Evolutionary conservation across 306 rosid genomes (phyloP), one percentile per base, ranked within the genome.

Genomic region (Echinosophora koreensis): DNA sequence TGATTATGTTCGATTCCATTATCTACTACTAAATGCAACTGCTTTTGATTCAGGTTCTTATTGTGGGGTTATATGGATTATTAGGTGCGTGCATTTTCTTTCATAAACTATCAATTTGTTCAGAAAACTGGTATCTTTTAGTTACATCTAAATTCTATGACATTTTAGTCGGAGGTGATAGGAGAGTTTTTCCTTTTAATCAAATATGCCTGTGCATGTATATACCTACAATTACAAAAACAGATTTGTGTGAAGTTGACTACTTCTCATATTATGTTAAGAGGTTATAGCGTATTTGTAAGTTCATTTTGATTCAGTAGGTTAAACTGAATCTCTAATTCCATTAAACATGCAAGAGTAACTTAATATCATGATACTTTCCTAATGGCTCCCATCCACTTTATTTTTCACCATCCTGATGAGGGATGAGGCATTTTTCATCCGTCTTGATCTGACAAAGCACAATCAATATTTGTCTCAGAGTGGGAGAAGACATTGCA

Each of bases 401-500:
- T 69, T 59, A 38, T 27, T 69, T 18, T 46, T 47, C 44, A 51
- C 46, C 83, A 77, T 61, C 54, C 35, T 35, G 37, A n/a, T 67
- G n/a, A 41, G 60, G 50, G 41, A 41, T 56, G 62, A 61, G 7
- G 22, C 12, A n/a, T 73, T 10, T 51, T 74, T 74, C 41, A 11
- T 38, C 39, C 78, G 44, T 6, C 66, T 52, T 67, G 41, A 49
- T 75, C 77, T 85, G 52, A 88, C 88, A 51, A 56, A 63, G 57
- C 62, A 34, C 62, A 46, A 44, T 82, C 74, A 30, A 57, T 73
- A 55, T 39, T 30, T 64, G 55, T 87, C 55, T 62, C 95, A 92
- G 98, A 95, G 72, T 95, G 98, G 98, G 97, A 95, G 92, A 90
- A 75, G 78, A 89, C 97, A 30, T 78, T 95, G 64, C 98, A 95